Evolutionary conservation across 495 filamentous ascomycete species (phyloP), one percentile per base, ranked within the genome.

Genomic region (Xylaria venustula): DNA sequence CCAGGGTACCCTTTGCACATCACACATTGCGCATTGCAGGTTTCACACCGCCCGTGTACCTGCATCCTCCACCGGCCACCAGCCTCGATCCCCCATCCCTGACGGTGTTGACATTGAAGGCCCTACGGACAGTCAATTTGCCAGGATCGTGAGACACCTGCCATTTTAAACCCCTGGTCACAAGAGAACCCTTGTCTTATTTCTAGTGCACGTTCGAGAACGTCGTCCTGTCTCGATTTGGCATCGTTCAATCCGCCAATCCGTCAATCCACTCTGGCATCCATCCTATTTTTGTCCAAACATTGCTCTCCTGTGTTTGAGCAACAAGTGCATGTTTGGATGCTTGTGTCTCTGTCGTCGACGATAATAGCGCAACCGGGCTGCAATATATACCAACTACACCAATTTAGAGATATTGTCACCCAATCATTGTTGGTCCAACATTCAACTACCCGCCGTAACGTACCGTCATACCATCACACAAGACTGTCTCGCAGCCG

Each of bases 81-180:
- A 44, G 40, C 53, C 53, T 32, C 40, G 20, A 5, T 44, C 40
- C 40, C 15, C 23, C 23, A 12, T 12, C 12, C 25, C 26, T 23
- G 40, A 1, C 22, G 36, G 30, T 32, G n/a, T 54, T 36, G 51
- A 42, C 20, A 41, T 54, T 41, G 34, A 41, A 23, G 37, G 41
- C 26, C 26, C 26, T 42, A 23, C 53, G 17, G 8, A 40, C n/a
- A 41, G n/a, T n/a, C 37, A 44, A 46, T 46, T 42, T 44, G 36
- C 48, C 57, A 52, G 57, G 48, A 60, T 52, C 37, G 7, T 52
- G 47, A 34, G 47, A 52, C 47, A 45, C 11, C 45, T 52, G 11
- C 30, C 30, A 40, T 32, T 34, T 25, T 45, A 51, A 42, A 50
- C 32, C 54, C 40, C 22, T 23, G 22, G 41, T 47, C 30, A 26